Evolutionary conservation across 805 yeast species (phyloP).

Genomic region (Candida maltosa): DNA sequence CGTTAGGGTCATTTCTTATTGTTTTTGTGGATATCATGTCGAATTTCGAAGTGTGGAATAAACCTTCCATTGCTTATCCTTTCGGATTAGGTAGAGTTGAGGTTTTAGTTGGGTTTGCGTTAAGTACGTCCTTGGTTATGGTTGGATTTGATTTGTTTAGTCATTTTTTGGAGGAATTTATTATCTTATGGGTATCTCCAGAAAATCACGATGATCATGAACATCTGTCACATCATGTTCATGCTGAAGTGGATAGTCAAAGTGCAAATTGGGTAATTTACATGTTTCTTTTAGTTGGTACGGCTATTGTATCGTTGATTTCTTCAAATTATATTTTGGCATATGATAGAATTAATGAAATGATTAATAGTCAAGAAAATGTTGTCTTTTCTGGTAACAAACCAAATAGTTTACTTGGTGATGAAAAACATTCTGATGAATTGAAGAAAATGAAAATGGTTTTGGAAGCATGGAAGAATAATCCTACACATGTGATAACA

Average conservation of each 20-base stretch:
- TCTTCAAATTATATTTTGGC: conserved; percentile 34
- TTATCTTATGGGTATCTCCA: conserved; percentile 35
- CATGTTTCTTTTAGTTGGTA: conserved; percentile 20
- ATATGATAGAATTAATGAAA: conserved; percentile 29
- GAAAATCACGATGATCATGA: conserved; percentile 10
- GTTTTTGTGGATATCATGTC: conserved; percentile 75
- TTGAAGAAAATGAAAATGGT: conserved; percentile 9
- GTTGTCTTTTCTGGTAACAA: conserved; percentile 15
- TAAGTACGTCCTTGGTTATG: conserved; percentile 79
- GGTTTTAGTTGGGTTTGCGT: conserved; percentile 82
- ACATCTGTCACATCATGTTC: conserved; percentile 37
- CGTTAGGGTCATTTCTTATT: conserved; percentile 68
- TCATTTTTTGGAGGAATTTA: conserved; percentile 78
- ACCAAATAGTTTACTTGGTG: conserved; percentile 11
- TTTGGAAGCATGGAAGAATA: conserved; percentile 20
- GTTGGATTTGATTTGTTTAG: conserved; percentile 88
- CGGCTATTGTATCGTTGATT: conserved; percentile 24
- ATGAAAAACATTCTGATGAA: conserved; percentile 4
- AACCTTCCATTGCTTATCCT: conserved; percentile 77
- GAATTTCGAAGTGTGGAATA: conserved; percentile 92
- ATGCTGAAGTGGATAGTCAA: conserved; percentile 21
- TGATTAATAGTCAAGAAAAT: conserved; percentile 15
- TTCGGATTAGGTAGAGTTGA: conserved; percentile 93
- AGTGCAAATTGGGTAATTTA: conserved; percentile 29
- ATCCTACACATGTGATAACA: conserved; percentile 48